These are phyloP conservation scores for Mycena capillaripes DNA, from an alignment of 768 basidiomycete genomes.

Conservation along the genomic window DNA sequence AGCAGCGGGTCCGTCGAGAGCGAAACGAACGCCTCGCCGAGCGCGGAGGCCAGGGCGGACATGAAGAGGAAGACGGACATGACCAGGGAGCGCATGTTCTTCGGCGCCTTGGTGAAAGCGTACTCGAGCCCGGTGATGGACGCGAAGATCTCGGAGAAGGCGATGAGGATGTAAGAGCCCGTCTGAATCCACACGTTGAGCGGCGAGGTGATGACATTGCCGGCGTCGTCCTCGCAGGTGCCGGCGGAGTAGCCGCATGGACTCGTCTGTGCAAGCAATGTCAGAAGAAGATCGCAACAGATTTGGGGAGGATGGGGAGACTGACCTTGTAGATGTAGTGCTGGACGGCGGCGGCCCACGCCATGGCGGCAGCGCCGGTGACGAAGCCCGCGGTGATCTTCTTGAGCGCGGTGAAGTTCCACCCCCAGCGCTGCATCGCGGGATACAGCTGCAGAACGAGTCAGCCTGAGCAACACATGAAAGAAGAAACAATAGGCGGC, in stretches of 20 bases:
- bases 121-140: slow-evolving; percentile 62
- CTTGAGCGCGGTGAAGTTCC: slow-evolving; percentile 57
- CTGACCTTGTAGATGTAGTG: slow-evolving; percentile 63
- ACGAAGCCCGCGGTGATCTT: slow-evolving; percentile 55
- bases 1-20: slow-evolving; percentile 59
- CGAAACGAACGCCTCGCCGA: slow-evolving; percentile 65
- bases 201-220: slow-evolving; percentile 55
- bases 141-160: slow-evolving; percentile 73
- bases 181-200: slow-evolving; percentile 66
- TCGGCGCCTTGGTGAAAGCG: slow-evolving; percentile 68
- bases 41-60: slow-evolving; percentile 57
- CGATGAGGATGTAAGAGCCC: slow-evolving; percentile 76
- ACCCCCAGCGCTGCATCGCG: slow-evolving; percentile 48
- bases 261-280: slow-evolving; percentile 55
- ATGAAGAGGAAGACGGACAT: slow-evolving; percentile 64
- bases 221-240: slow-evolving; percentile 53
- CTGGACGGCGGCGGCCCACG: slow-evolving; percentile 60
- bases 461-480: not conserved
- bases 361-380: slow-evolving; percentile 66
- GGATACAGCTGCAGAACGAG: slow-evolving; percentile 53
- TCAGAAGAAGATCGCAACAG: slow-evolving; percentile 46
- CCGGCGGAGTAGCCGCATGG: slow-evolving; percentile 59
- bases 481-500: slow-evolving; percentile 2
- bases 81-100: slow-evolving; percentile 76
- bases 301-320: not conserved